phyloP scores from a whole-genome alignment of 1,139 yeast species.

The Nakaseomyces delphensis region DNA sequence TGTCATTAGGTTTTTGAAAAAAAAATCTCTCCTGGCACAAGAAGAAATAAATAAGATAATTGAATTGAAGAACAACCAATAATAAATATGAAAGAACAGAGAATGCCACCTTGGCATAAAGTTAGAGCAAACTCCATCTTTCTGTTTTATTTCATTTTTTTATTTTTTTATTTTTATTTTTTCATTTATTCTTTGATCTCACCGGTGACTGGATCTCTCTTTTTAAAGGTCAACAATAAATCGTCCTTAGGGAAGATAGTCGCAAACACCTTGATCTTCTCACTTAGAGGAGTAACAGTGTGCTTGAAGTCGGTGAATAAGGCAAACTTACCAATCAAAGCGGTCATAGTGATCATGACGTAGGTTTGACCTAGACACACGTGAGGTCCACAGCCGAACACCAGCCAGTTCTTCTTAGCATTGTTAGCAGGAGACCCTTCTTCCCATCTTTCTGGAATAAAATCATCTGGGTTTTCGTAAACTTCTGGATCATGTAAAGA shows the following conservation, averaged over 20 bases:
- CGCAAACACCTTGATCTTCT: conserved; percentile 91
- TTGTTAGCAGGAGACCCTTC: conserved; percentile 50
- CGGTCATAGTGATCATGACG: conserved; percentile 82
- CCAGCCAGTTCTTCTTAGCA: conserved; percentile 85
- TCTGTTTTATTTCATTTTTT: conserved; percentile 1
- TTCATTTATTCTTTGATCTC: conserved; percentile 18
- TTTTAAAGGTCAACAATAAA: conserved; percentile 65
- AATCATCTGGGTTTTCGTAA: conserved; percentile 86
- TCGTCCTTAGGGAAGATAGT: conserved; percentile 97
- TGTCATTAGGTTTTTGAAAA: too few species aligned
- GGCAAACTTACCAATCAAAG: conserved; percentile 81
- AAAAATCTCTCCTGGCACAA: too few species aligned
- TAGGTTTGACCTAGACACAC: conserved; percentile 91
- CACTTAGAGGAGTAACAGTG: conserved; percentile 72
- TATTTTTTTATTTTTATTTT: background rate
- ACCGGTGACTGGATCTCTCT: conserved; percentile 43
- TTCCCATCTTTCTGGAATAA: conserved; percentile 94
- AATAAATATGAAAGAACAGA: too few species aligned
- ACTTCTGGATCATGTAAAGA: conserved; percentile 96
- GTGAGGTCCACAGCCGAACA: conserved; percentile 95
- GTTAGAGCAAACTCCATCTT: too few species aligned
- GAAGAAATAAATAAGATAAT: conserved; percentile 1
- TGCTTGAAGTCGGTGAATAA: conserved; percentile 75
- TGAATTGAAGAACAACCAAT: too few species aligned
- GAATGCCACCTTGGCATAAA: too few species aligned